Evolutionary conservation across 2,329 filamentous ascomycete genomes (phyloP).

Genomic region (Trichoderma sp.): DNA sequence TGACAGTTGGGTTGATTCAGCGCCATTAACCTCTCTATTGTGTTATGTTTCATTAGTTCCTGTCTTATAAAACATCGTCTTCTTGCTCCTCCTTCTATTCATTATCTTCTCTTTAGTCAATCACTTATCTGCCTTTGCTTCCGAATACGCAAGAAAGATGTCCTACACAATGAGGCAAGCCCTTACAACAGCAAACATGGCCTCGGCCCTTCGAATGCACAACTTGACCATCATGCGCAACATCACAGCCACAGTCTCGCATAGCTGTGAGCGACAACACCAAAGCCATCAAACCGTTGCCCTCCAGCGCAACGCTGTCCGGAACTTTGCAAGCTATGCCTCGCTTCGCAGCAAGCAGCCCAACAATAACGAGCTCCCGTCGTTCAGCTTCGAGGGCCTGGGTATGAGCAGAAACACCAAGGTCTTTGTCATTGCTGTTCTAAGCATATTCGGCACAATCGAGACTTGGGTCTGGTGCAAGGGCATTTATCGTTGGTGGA

Average conservation of each 20-base stretch:
- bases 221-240: neutral
- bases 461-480: constrained; percentile 42
- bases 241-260: neutral
- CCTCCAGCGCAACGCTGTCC: neutral
- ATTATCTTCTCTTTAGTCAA: neutral
- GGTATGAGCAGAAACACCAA: constrained; percentile 39
- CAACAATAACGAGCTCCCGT: constrained; percentile 9
- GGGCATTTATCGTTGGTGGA: constrained; percentile 36
- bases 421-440: constrained; percentile 33
- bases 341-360: neutral
- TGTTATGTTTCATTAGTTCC: neutral
- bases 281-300: neutral
- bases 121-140: neutral
- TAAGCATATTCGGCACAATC: constrained; percentile 39
- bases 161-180: neutral
- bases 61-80: no score
- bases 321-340: neutral
- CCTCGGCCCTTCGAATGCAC: neutral
- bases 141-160: neutral
- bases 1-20: no score
- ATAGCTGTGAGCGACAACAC: neutral
- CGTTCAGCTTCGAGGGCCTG: constrained; percentile 33
- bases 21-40: neutral
- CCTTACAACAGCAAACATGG: neutral
- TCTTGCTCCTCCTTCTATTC: neutral